Evolutionary conservation across 1,284 basidiomycete species (phyloP).

Genomic region (Acaromyces ingoldii): DNA sequence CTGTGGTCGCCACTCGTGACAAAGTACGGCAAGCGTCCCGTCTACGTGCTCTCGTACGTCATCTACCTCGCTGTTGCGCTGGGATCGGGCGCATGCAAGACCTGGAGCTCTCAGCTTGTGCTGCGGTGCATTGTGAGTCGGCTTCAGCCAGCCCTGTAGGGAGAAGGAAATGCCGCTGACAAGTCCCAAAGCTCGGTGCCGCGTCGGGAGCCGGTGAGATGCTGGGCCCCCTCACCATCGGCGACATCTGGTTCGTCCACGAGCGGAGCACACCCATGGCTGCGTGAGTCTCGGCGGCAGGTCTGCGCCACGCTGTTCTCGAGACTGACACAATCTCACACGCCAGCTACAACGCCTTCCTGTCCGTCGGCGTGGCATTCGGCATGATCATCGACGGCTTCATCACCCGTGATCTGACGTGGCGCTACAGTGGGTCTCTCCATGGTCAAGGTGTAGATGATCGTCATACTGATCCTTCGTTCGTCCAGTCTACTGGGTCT

Average conservation of each 20-base stretch:
- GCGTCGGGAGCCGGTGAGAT: slow-evolving; percentile 14
- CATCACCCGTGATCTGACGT: slow-evolving; percentile 3
- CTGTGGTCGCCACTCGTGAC: slow-evolving; percentile 14
- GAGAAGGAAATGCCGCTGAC: no score
- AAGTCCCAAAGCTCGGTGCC: not conserved
- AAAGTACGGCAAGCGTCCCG: slow-evolving; percentile 16
- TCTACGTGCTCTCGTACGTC: slow-evolving; percentile 13
- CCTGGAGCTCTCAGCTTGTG: slow-evolving; percentile 8
- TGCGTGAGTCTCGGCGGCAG: not conserved
- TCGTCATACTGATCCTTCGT: not conserved
- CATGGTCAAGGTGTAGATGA: not conserved
- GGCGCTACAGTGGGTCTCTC: slow-evolving; percentile 1
- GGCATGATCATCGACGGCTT: slow-evolving; percentile 13
- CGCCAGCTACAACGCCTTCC: slow-evolving; percentile 10
- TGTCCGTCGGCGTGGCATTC: slow-evolving; percentile 13
- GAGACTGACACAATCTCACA: not conserved
- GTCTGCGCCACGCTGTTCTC: not conserved
- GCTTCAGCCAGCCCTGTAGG: not conserved
- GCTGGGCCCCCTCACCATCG: slow-evolving; percentile 17
- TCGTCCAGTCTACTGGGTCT: slow-evolving; percentile 13
- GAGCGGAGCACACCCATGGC: slow-evolving; percentile 12
- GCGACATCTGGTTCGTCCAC: slow-evolving; percentile 18
- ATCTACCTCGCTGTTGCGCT: slow-evolving; percentile 9
- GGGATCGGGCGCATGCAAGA: slow-evolving; percentile 9
- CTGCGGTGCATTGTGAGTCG: slow-evolving; percentile 8